Conservation (phyloP, 192 early-diverging fungal genomes). For the Coemansia aciculifera region DNA sequence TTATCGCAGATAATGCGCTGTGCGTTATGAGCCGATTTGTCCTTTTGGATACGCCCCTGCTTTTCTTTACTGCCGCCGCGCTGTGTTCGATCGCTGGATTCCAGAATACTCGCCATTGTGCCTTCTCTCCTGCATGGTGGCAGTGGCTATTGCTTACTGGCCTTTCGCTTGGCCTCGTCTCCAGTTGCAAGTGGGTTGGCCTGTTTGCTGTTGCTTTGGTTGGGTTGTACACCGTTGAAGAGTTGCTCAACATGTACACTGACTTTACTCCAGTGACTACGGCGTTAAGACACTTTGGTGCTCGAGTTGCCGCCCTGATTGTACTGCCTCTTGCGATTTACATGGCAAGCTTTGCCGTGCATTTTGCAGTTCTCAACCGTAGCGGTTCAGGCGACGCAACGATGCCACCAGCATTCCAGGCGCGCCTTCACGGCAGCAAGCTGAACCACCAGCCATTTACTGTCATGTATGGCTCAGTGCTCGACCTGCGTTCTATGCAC, state of each 20-base stretch:
- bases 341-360: constrained; percentile 84
- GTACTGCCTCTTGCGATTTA: constrained; percentile 77
- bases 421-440: constrained; percentile 72
- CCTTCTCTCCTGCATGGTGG: constrained; percentile 69
- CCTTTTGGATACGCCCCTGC: constrained; percentile 67
- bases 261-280: constrained; percentile 53
- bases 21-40: constrained; percentile 66
- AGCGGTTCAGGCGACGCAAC: constrained; percentile 89
- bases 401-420: constrained; percentile 88
- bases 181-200: constrained; percentile 91
- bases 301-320: constrained; percentile 81
- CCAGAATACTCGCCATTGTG: constrained; percentile 50
- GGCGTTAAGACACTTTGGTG: constrained; percentile 66
- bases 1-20: constrained; percentile 63
- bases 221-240: constrained; percentile 86
- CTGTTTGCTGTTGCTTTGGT: constrained; percentile 87
- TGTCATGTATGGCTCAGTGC: constrained; percentile 22
- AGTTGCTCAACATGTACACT: constrained; percentile 78
- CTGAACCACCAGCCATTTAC: constrained; percentile 47
- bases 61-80: constrained; percentile 64
- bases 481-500: constrained; percentile 32
- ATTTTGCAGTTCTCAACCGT: constrained; percentile 78
- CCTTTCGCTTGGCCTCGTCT: constrained; percentile 61
- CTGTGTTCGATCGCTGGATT: constrained; percentile 60
- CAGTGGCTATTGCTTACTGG: constrained; percentile 64